These are phyloP conservation scores for Aspergillus pseudoglaucus DNA, from an alignment of 2,329 filamentous ascomycete genomes.

Conservation along the genomic window DNA sequence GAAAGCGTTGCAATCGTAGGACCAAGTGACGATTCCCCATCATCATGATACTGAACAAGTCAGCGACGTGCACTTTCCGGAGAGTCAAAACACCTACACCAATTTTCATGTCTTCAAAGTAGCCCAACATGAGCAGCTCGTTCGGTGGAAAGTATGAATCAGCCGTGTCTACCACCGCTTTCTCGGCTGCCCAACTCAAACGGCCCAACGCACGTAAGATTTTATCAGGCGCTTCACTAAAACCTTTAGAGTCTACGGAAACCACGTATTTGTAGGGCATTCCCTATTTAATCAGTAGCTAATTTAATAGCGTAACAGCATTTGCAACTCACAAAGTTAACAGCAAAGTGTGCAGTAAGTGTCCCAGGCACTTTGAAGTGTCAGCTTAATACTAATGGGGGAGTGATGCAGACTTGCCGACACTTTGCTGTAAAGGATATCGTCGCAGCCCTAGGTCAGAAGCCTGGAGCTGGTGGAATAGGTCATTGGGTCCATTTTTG, in stretches of 20 bases:
- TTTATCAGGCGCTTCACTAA: conserved; percentile 34
- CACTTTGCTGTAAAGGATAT: conserved; percentile 24
- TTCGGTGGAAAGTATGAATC: conserved; percentile 41
- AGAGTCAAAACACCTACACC: conserved; percentile 27
- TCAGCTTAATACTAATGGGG: background rate
- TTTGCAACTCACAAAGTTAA: conserved; percentile 39
- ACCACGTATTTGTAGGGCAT: conserved; percentile 57
- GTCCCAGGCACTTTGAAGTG: conserved; percentile 25
- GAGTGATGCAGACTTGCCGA: conserved; percentile 21
- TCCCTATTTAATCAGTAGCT: conserved; percentile 29
- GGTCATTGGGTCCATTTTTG: conserved; percentile 52
- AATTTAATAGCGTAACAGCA: background rate
- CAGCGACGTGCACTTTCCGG: background rate
- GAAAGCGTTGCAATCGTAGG: conserved; percentile 51
- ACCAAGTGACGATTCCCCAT: conserved; percentile 51
- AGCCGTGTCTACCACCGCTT: conserved; percentile 26
- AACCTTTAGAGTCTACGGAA: conserved; percentile 38
- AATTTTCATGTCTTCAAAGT: conserved; percentile 51
- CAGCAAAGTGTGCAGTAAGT: conserved; percentile 42
- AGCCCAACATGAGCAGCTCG: conserved; percentile 50
- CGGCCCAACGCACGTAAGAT: conserved; percentile 44
- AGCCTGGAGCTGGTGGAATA: conserved; percentile 49
- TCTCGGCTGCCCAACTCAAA: conserved; percentile 48
- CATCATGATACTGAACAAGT: conserved; percentile 48
- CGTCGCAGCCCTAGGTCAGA: conserved; percentile 44